phyloP scores from a whole-genome alignment of 495 filamentous ascomycete genomes.

The Saxispiralis lemnorum region DNA sequence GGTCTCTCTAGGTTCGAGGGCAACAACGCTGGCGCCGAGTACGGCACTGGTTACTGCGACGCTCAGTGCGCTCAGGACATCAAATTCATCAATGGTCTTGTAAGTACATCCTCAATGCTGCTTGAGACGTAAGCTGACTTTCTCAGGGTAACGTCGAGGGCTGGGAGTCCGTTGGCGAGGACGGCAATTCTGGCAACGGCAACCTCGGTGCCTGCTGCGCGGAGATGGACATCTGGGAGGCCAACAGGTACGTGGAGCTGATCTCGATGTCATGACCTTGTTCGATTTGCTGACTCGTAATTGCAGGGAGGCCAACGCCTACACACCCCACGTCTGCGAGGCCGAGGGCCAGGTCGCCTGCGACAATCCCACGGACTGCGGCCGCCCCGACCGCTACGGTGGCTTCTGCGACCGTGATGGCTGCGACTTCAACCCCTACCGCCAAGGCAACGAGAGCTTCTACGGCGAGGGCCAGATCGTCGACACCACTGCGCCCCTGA shows the following conservation, averaged over 20 bases:
- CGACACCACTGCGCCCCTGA: constrained; percentile 43
- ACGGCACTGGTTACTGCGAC: constrained; percentile 57
- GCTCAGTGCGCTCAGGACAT: constrained; percentile 39
- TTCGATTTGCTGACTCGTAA: no score
- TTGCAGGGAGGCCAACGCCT: constrained; percentile 13
- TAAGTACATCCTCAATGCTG: no score
- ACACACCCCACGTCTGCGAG: constrained; percentile 21
- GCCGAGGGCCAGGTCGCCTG: constrained; percentile 25
- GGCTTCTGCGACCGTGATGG: constrained; percentile 49
- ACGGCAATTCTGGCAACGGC: constrained; percentile 1
- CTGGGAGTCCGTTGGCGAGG: neutral
- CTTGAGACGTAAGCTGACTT: neutral
- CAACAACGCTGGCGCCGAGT: constrained; percentile 37
- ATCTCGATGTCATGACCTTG: constrained; percentile 1
- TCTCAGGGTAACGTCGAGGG: constrained; percentile 16
- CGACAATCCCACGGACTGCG: constrained; percentile 31
- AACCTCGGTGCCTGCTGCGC: constrained; percentile 4
- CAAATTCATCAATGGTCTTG: constrained; percentile 42
- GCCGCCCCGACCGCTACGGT: constrained; percentile 28
- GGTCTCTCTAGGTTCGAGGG: constrained; percentile 26
- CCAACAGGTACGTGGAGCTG: constrained; percentile 2
- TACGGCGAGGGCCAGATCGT: constrained; percentile 38
- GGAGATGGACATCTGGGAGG: constrained; percentile 12
- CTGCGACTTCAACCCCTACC: constrained; percentile 49
- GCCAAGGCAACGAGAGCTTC: constrained; percentile 34